Evolutionary conservation across 2,329 filamentous ascomycete species (phyloP), one percentile per base, ranked within the genome.

Genomic region (Talaromyces piceae): DNA sequence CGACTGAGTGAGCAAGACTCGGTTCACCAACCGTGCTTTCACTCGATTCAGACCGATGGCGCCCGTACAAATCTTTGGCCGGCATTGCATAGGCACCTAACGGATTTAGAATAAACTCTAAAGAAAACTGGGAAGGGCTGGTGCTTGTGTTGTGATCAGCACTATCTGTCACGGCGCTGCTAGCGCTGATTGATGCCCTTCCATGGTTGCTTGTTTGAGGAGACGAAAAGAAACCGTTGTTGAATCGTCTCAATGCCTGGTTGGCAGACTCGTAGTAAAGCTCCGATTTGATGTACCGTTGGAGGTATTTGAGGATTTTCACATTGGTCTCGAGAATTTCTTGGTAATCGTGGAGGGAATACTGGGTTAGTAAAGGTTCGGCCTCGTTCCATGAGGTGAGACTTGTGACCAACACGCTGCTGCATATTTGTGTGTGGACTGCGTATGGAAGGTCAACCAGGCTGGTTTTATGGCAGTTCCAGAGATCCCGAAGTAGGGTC

Each of bases 391-490:
- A 50, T 28, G 48, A 50, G 13, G 20, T 16, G 23, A 50, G 27
- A 22, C 28, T 27, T 11, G 48, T 45, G 18, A 50, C 48, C 3
- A 50, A 41, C n/a, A 50, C 41, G 28, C 48, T 50, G 22, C 48
- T 50, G 48, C 48, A 50, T 31, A 50, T 45, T 28, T 50, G 48
- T 12, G 48, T 20, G 23, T 50, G 48, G 6, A 37, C 41, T 27
- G 48, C 48, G 33, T 50, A 50, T 3, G 41, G 48, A 45, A 31
- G 43, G 20, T 50, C 48, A 12, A 50, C 22, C 5, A 50, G 43
- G 13, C 48, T 50, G 7, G 33, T 41, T 23, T 50, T 50, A 13
- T 50, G 48, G 28, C 48, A 45, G 5, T 50, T 7, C 41, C 48
- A 50, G 8, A 50, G 41, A n/a, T 45, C 27, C 22, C 22, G 18